Evolutionary conservation across 352 stramenopile genomes (phyloP).

Genomic region (Elongisporangium anandrum): DNA sequence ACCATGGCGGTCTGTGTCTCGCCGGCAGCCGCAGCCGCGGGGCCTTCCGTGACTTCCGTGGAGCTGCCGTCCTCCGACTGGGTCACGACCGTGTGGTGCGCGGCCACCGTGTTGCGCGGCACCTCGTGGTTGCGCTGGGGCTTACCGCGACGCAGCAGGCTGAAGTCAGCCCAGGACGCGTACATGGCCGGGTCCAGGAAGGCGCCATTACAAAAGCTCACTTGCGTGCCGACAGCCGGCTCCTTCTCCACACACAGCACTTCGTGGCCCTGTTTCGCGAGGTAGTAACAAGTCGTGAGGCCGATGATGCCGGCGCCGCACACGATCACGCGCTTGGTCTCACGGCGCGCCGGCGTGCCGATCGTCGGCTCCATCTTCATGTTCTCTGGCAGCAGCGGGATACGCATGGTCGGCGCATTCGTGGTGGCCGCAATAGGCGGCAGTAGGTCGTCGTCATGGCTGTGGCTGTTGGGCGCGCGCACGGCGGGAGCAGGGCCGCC

Average conservation of each 20-base stretch:
- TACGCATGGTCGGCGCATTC: slow-evolving; percentile 49
- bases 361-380: slow-evolving; percentile 67
- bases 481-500: background rate
- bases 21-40: slow-evolving; percentile 28
- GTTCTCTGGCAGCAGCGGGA: slow-evolving; percentile 48
- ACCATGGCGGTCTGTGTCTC: slow-evolving; percentile 6
- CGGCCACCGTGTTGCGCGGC: background rate
- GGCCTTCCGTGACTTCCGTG: slow-evolving; percentile 26
- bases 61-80: slow-evolving; percentile 21
- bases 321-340: slow-evolving; percentile 82
- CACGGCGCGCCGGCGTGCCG: slow-evolving; percentile 43
- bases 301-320: slow-evolving; percentile 84
- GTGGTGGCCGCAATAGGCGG: slow-evolving; percentile 49
- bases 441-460: slow-evolving; percentile 39
- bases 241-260: slow-evolving; percentile 86
- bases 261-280: slow-evolving; percentile 82
- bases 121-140: background rate
- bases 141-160: slow-evolving; percentile 46
- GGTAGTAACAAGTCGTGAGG: slow-evolving; percentile 81
- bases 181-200: slow-evolving; percentile 84
- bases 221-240: slow-evolving; percentile 67
- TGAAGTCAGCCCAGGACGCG: slow-evolving; percentile 73
- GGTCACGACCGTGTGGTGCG: background rate
- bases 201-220: slow-evolving; percentile 76
- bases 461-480: background rate